Base-by-base conservation (phyloP, 768 basidiomycete genomes). In the Termitomyces sp. region DNA sequence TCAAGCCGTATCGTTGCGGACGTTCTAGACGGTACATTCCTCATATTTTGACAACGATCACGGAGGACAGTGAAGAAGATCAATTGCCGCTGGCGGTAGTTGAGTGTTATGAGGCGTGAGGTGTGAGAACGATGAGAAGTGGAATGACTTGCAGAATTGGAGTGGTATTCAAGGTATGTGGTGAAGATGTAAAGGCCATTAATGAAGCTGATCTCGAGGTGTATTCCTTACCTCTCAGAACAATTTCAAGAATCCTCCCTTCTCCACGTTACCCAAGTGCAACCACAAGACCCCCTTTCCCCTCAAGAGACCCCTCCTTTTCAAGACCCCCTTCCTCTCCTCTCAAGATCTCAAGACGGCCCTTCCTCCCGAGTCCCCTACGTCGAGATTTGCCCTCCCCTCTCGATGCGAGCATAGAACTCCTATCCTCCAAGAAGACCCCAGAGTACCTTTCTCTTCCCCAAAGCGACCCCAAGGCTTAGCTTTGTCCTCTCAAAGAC, bases 21-120 rank as follows among this genome's bases (percentile, higher is more conserved):
- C 28, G 28, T 6, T 32, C 35, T 12, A 32, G 34, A 19, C 21
- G 25, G 6, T 52, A 45, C 11, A 16, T 35, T 2, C 55, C 48
- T 6, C 55, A 50, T 50, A 35, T 32, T 30, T 42, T 50, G 25
- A 39, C 32, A 3, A 37, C 47, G 21, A 52, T 52, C 32, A 35
- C 52, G 27, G 54, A 55, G 30, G 54, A 56, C 6, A 27, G 12
- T 34, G 54, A 59, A 2, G 58, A 59, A 42, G 54, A 59, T 0
- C 50, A 25, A 56, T 42, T 30, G 34, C 28, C 48, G 55, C 40
- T 41, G 55, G 47, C 28, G 39, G 55, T 14, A 30, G 27, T 40
- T 23, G 41, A 32, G 35, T 25, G 19, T 27, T 10, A 4, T 1
- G 16, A 17, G 16, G 35, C 5, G 27, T 3, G 17, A 39, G 48